Evolutionary conservation across 257 asterid species (phyloP).

Genomic region (Paulownia fortunei): DNA sequence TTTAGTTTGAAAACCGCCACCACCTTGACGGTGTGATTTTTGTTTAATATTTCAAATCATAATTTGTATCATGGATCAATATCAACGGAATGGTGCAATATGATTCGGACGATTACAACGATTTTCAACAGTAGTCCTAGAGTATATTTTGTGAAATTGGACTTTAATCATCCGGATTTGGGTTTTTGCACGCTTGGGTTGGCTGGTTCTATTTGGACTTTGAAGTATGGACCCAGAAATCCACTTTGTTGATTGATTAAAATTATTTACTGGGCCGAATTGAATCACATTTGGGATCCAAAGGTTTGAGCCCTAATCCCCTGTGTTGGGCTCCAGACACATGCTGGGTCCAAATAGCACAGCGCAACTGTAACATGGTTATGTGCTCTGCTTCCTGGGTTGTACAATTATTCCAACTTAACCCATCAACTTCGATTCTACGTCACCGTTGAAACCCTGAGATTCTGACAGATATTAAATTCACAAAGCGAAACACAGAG

Average conservation of each 20-base stretch:
- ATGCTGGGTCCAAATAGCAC: not conserved
- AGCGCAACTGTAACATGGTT: not conserved
- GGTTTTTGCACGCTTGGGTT: not conserved
- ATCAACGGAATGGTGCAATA: no score
- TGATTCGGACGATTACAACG: no score
- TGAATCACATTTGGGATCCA: not conserved
- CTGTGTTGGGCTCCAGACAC: not conserved
- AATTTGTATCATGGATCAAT: no score
- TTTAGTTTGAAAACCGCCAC: no score
- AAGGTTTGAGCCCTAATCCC: not conserved
- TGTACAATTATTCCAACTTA: constrained; percentile 36
- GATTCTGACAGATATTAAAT: constrained; percentile 36
- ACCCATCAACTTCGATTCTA: constrained; percentile 28
- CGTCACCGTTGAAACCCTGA: constrained; percentile 30
- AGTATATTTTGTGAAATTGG: not conserved
- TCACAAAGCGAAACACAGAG: constrained; percentile 22
- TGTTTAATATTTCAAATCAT: no score
- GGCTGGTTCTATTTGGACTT: not conserved
- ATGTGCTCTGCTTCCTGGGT: not conserved
- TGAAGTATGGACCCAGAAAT: not conserved
- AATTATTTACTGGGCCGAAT: not conserved
- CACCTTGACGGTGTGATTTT: no score
- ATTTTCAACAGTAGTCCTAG: no score
- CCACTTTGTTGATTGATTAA: not conserved
- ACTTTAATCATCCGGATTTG: not conserved